Evolutionary conservation across 2,329 filamentous ascomycete genomes (phyloP), one percentile per base, ranked within the genome.

Genomic region (Rhinocladiella mackenziei): DNA sequence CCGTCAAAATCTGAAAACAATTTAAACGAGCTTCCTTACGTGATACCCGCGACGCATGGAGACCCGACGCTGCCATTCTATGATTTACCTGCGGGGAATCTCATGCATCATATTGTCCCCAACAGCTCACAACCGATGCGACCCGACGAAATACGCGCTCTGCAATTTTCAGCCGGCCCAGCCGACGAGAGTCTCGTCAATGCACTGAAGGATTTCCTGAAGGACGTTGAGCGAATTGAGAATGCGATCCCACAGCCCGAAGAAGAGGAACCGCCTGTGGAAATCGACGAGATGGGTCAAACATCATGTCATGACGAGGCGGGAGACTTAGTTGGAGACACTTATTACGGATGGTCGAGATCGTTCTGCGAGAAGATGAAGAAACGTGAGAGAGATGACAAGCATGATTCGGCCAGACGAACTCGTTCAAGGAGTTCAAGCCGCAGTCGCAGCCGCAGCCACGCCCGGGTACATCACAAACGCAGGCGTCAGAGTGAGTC

Each of bases 311-410:
- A 78, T 2, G 80, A 88, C 55, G 78, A 83, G 54, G 83, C 78
- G 0, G 81, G 81, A 0, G 78, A 84, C 2, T 61, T 81, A 5
- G 72, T 74, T 5, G 82, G 81, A 1, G 81, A 86, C 51, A 86
- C 84, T 1, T 94, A 94, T 62, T 94, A 94, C 60, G 89, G 88
- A 49, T 94, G 89, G 89, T 91, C 87, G 4, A 76, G 78, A 28
- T 71, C 72, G 1, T 92, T 94, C 56, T 94, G 86, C 61, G 74
- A 86, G 54, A 85, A 84, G 59, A 92, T 92, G 84, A 87, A 83
- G 65, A 65, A 61, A 49, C 57, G 63, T 36, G 61, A 55, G 6
- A 49, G 54, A 17, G 57, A 52, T n/a, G 49, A 58, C 19, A 43
- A 30, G 7, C 13, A 19, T 2, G 26, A n/a, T n/a, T 40, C 36